These are phyloP conservation scores for Aureobasidium mangrovei DNA, from an alignment of 2,329 filamentous ascomycete genomes.

Conservation along the genomic window DNA sequence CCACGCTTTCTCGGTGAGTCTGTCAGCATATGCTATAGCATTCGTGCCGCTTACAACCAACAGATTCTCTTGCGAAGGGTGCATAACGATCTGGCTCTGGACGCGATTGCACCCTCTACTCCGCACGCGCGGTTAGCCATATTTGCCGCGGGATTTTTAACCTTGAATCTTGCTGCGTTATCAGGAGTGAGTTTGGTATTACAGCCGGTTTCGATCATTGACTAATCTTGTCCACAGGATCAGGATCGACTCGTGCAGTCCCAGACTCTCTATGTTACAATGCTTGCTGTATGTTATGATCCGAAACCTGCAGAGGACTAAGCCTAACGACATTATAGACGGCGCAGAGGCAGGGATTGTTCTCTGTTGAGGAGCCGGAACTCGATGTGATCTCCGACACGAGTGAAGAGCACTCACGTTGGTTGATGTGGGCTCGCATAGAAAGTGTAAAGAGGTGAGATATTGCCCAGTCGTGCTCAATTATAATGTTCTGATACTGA, in stretches of 20 bases:
- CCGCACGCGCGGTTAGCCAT: constrained; percentile 37
- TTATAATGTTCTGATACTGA: background rate
- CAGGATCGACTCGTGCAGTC: constrained; percentile 38
- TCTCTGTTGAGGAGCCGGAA: constrained; percentile 39
- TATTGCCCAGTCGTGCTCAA: background rate
- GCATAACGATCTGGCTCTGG: constrained; percentile 34
- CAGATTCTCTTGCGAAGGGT: constrained; percentile 33
- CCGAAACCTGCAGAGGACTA: background rate
- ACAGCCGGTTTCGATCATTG: background rate
- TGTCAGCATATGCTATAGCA: background rate
- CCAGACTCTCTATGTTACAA: constrained; percentile 43
- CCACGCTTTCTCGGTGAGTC: constrained; percentile 35
- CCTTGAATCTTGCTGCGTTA: constrained; percentile 42
- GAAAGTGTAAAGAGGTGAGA: constrained; percentile 41
- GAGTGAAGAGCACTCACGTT: constrained; percentile 36
- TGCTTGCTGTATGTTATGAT: constrained; percentile 34
- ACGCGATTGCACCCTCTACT: constrained; percentile 32
- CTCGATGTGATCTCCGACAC: constrained; percentile 30
- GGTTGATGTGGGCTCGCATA: constrained; percentile 46
- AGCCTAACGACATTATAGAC: constrained; percentile 26
- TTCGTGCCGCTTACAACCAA: background rate
- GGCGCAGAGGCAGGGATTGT: constrained; percentile 43
- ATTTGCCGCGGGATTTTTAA: constrained; percentile 40
- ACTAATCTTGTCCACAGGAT: constrained; percentile 18
- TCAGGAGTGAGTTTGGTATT: constrained; percentile 34